Conservation (phyloP, 2,329 filamentous ascomycete genomes). For the Xylaria sp. region DNA sequence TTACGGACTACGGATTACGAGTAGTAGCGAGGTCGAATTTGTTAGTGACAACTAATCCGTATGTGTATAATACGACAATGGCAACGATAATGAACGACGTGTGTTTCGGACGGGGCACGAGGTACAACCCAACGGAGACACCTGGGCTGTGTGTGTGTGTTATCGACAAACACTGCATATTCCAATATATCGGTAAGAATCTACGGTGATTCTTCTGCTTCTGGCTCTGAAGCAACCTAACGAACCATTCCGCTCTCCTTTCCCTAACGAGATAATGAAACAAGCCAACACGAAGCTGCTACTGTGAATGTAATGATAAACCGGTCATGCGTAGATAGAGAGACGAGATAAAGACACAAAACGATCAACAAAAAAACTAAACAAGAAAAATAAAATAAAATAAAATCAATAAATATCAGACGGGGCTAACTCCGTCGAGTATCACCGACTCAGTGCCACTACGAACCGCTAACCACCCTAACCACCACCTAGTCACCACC, state of each 20-base stretch:
- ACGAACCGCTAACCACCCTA: too few species aligned
- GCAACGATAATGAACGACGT: not conserved
- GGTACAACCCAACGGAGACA: too few species aligned
- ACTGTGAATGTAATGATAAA: not conserved
- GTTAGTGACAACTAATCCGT: not conserved
- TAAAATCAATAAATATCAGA: not conserved
- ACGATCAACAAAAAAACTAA: not conserved
- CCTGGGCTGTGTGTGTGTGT: too few species aligned
- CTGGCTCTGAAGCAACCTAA: not conserved
- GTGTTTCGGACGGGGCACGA: not conserved
- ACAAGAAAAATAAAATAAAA: not conserved
- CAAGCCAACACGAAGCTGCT: not conserved
- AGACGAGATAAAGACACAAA: not conserved
- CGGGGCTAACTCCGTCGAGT: not conserved
- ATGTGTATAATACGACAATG: not conserved
- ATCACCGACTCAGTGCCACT: not conserved
- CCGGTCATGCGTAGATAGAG: not conserved
- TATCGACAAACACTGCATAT: too few species aligned
- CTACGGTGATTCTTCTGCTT: too few species aligned
- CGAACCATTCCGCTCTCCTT: not conserved
- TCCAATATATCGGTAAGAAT: too few species aligned
- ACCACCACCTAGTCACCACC: too few species aligned
- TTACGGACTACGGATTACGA: too few species aligned
- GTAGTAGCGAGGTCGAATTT: not conserved
- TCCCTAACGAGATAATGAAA: not conserved